Base-by-base conservation (phyloP, 164 flowering plant genomes). In the Chimonanthus salicifolius region DNA sequence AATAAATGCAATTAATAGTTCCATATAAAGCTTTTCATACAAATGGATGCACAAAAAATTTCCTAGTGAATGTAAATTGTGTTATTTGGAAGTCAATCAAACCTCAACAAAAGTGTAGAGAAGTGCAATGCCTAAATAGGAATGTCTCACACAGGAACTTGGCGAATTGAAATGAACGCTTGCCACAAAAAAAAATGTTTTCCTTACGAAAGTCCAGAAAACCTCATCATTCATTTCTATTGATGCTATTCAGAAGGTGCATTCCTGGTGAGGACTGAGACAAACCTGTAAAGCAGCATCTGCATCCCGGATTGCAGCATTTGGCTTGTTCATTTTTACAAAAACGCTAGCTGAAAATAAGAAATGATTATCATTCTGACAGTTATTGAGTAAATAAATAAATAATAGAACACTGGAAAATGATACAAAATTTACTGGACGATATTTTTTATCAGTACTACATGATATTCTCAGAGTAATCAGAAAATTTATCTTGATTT, bases 271-370 rank as follows among this genome's bases (percentile, higher is more conserved):
- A 49, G 66, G 62, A 62, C 54, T 9, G 18, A 68, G 21, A n/a
- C 15, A 16, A 68, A 90, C 98, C 97, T 92, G 84, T 20, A 92
- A 74, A 76, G 99, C 98, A 2, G 97, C 98, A 87, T 75, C 82
- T 58, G 97, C 97, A 87, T 94, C 99, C 16, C 91, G 85, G 58
- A 91, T 87, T 71, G 97, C 98, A 73, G 97, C 97, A 84, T 94
- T 94, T 58, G 98, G 98, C 77, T 94, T 92, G 87, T 87, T 90
- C 92, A 92, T 84, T 74, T 91, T 91, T 74, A 91, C 81, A 81
- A 84, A 92, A 3, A 94, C 89, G 77, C 76, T 84, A 68, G 98
- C 99, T 94, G 90, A 73, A 77, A 78, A 68, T 13, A 62, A 68
- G 66, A 49, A 76, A 21, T 51, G 13, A 46, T 58, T 54, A 7